Evolutionary conservation across 352 stramenopile species (phyloP), one percentile per base, ranked within the genome.

Genomic region (Phytophthora crassamura): DNA sequence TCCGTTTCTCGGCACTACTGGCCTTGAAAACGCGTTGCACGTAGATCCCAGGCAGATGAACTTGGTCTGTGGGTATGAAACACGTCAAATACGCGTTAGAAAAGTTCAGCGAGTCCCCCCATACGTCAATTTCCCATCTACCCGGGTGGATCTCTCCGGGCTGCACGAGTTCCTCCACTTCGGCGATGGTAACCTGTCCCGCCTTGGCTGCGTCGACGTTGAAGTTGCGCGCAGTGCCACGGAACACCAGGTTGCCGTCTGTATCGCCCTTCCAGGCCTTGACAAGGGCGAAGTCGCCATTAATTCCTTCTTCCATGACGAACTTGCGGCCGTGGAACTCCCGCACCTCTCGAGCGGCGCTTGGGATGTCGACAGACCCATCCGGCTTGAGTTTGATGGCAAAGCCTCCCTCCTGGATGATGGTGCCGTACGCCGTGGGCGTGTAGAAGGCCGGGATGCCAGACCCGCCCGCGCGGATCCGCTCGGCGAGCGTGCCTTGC

Each of bases 381-480:
- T 95, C 86, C 2, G 72, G 25, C 41, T 90, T 90, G 2, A 92
- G 63, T 52, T 93, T 85, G 49, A 94, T 93, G 7, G 83, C 72
- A 59, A 94, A 94, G 4, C 84, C 84, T 57, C 86, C 86, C 60
- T 92, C 82, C 73, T 97, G 84, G 51, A 98, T 97, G 51, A 97
- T 80, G 12, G 90, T 98, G 18, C 96, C 96, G 35, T 93, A 97
- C 14, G 91, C 96, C 9, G 97, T 98, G 1, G 95, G 95, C 33
- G 97, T 99, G 74, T 94, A 99, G 73, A 99, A 98, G 2, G 96
- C 96, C 8, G 97, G 97, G 67, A 99, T 98, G 12, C 97, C 97
- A 16, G 91, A 93, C 6, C 97, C 96, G 38, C 91, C 96, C 10
- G 96, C 91, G 36, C 91, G 83, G 32, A 99, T 87, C 41, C 95